Evolutionary conservation across 2,329 filamentous ascomycete genomes (phyloP), one percentile per base, ranked within the genome.

Genomic region (Myotisia sp.): DNA sequence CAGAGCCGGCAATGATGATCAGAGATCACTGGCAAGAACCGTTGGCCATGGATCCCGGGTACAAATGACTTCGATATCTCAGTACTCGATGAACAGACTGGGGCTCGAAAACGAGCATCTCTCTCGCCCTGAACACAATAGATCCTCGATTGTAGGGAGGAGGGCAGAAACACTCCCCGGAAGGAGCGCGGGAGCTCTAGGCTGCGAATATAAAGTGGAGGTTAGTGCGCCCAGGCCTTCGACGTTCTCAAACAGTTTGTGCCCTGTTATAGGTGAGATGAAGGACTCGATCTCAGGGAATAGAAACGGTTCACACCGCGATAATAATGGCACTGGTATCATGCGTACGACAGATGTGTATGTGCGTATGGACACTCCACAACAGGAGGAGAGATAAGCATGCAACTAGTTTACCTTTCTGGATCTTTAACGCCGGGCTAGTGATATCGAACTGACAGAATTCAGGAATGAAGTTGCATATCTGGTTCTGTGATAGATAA

Each of bases 321-420:
- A n/a, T n/a, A n/a, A n/a, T n/a, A n/a, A n/a, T n/a, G n/a, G n/a
- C n/a, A 30, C 40, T 8, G 39, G 36, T 21, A 44, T 44, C n/a
- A 37, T 42, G 29, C 38, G 40, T 28, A 44, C 32, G 16, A 45
- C 41, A n/a, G 43, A 45, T 20, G 37, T 45, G 6, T 45, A 40
- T 37, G 37, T 43, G 16, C 28, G 37, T 3, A 40, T 37, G 36
- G 39, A 38, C 7, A 26, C 12, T 22, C 29, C 29, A 10, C n/a
- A n/a, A n/a, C n/a, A n/a, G n/a, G n/a, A n/a, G n/a, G n/a, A n/a
- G n/a, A n/a, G n/a, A n/a, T n/a, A n/a, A n/a, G n/a, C n/a, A n/a
- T n/a, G n/a, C n/a, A n/a, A n/a, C n/a, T n/a, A n/a, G n/a, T n/a
- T n/a, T n/a, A n/a, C n/a, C n/a, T n/a, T n/a, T n/a, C n/a, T n/a